These are phyloP conservation scores for Melanopsichium pennsylvanicum DNA, from an alignment of 1,284 basidiomycete species.

Conservation along the genomic window DNA sequence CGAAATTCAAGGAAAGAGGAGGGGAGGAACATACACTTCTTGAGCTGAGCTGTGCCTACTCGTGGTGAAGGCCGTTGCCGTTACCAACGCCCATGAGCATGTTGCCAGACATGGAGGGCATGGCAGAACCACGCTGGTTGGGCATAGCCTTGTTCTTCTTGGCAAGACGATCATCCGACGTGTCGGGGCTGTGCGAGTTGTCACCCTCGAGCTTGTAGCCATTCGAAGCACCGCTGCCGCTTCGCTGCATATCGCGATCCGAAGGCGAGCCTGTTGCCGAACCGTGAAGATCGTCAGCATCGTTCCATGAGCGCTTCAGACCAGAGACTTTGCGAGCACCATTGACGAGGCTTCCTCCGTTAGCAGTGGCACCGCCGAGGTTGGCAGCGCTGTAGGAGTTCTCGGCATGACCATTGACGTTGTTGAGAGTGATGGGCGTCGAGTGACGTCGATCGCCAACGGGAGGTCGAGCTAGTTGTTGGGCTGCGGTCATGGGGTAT, in stretches of 20 bases:
- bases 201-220: conserved; percentile 49
- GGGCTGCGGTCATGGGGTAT: conserved; percentile 39
- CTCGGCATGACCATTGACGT: conserved; percentile 31
- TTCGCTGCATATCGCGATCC: conserved; percentile 49
- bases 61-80: conserved; percentile 41
- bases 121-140: conserved; percentile 26
- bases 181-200: conserved; percentile 41
- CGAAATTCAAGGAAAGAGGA: no score
- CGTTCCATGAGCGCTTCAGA: conserved; percentile 48
- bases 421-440: conserved; percentile 39
- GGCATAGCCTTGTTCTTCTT: conserved; percentile 44
- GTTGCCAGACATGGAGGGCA: conserved; percentile 37
- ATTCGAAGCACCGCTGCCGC: conserved; percentile 34
- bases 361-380: conserved; percentile 25
- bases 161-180: conserved; percentile 31
- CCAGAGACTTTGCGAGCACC: conserved; percentile 46
- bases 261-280: conserved; percentile 39
- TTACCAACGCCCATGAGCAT: conserved; percentile 45
- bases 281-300: conserved; percentile 39
- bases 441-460: conserved; percentile 45
- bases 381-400: conserved; percentile 41
- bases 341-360: conserved; percentile 31
- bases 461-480: conserved; percentile 37
- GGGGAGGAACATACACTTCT: no score
- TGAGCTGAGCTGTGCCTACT: no score